Base-by-base conservation (phyloP, 192 early-diverging fungal species). In the Backusella mclennaniae region DNA sequence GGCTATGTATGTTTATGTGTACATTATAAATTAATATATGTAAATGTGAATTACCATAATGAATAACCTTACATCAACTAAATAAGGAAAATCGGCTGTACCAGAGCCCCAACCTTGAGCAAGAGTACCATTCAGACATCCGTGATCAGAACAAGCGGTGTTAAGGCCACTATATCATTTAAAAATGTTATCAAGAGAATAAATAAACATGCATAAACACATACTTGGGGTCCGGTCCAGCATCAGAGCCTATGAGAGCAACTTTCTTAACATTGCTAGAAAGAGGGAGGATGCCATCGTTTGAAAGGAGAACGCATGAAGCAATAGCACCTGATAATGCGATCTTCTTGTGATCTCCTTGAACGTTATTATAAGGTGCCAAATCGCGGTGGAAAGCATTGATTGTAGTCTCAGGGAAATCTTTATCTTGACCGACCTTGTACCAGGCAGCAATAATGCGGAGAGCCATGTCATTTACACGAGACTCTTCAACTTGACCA, bases 171-270 rank as follows among this genome's bases (percentile, higher is more conserved):
- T 80, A 26, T 21, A 69, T 31, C 11, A 75, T 39, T 21, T 26
- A 66, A 26, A 21, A 6, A 12, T 63, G 39, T 33, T 33, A 59
- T 9, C 6, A 42, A 26, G 9, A 59, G 3, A 35, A 71, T 17
- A 21, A 0, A 33, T 31, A 7, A 17, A 11, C 29, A 12, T 23
- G 39, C 12, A n/a, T 19, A 75, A 38, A 35, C 19, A 39, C 31
- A 23, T 71, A 81, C 73, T 33, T 19, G 12, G 80, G 59, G 19
- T 77, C 46, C 17, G 52, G 12, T 23, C 52, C 71, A 46, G 80
- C 75, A 44, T 81, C 76, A 26, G 26, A 33, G 21, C 80, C 80
- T 56, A 82, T 82, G 41, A 82, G 35, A 7, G 80, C 73, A 33
- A 82, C 38, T 19, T 49, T 69, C 26, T 74, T 69, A n/a, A 69